Percentiles rank a stretch among this genome's conserved stretches.
These are phyloP conservation scores for Apiospora kogelbergensis DNA, from an alignment of 2,329 filamentous ascomycete genomes.

Conservation along the genomic window DNA sequence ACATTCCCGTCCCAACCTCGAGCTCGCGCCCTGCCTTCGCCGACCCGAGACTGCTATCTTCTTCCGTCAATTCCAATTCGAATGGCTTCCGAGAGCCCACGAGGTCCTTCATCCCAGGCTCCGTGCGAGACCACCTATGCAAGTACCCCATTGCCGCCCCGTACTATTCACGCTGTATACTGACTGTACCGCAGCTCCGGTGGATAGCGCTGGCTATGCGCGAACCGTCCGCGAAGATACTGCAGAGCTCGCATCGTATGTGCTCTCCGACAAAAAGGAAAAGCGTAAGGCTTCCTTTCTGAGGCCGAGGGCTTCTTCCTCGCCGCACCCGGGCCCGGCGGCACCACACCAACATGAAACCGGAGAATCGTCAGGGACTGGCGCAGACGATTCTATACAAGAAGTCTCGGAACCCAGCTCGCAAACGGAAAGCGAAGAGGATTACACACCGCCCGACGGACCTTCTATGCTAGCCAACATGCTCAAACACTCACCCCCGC, in stretches of 20 bases:
- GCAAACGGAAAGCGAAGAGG: slow-evolving; percentile 18
- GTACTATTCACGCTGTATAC: slow-evolving; percentile 3
- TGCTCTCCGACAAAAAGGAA: slow-evolving; percentile 64
- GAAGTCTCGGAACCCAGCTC: slow-evolving; percentile 31
- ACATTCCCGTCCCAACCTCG: slow-evolving; percentile 23
- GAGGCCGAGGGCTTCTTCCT: slow-evolving; percentile 35
- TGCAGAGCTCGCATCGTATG: slow-evolving; percentile 80
- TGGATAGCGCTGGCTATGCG: slow-evolving; percentile 73
- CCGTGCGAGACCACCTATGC: slow-evolving; percentile 61
- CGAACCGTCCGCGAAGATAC: slow-evolving; percentile 82
- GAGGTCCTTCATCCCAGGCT: slow-evolving; percentile 69
- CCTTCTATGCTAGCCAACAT: slow-evolving; percentile 45
- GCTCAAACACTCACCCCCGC: slow-evolving; percentile 49
- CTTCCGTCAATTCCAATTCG: slow-evolving; percentile 39
- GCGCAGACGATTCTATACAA: slow-evolving; percentile 25
- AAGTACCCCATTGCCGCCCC: slow-evolving; percentile 23
- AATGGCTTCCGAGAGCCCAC: slow-evolving; percentile 61
- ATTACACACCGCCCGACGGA: slow-evolving; percentile 21
- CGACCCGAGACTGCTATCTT: slow-evolving; percentile 29
- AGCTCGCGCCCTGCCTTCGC: slow-evolving; percentile 16
- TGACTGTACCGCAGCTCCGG: slow-evolving; percentile 40
- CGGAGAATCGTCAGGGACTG: slow-evolving; percentile 16
- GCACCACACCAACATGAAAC: slow-evolving; percentile 9
- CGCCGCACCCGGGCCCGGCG: slow-evolving; percentile 29
- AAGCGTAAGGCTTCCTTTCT: slow-evolving; percentile 47